Evolutionary conservation across 768 basidiomycete genomes (phyloP), one percentile per base, ranked within the genome.

Genomic region (Podaxis sp.): DNA sequence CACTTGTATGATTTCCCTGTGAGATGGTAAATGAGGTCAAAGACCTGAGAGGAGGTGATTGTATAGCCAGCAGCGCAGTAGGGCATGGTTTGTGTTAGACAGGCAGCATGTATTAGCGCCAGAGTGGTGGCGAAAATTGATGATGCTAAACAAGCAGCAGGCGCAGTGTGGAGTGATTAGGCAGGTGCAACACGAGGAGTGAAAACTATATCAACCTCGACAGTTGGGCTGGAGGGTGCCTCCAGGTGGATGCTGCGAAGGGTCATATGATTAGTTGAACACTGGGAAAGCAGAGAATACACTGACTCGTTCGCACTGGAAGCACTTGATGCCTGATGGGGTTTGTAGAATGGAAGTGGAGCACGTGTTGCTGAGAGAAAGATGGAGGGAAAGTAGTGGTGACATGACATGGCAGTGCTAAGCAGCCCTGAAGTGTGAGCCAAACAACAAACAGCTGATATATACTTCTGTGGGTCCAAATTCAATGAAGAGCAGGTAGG

Each of bases 21-120:
- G n/a, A 62, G 43, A 24, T 62, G 55, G 47, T 55, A 62, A 6
- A 56, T 46, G 61, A 62, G 54, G 37, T 62, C 61, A 46, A 62
- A 62, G 54, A 62, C 55, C n/a, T 62, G 53, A 33, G 24, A 37
- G 36, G n/a, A 47, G 15, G 61, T 62, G 54, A 62, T 50, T 27
- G 54, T 56, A 33, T 62, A 62, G 33, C 61, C 61, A 25, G 61
- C 55, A 17, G 54, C 36, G 37, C 49, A 55, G 61, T 62, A 62
- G 6, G 54, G 54, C 61, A 62, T 62, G 24, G 22, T 57, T 49
- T 25, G 17, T 47, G 40, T 27, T 43, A 41, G 17, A 47, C 15
- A 9, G 38, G 15, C 25, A n/a, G 22, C 15, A 46, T 33, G 22
- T 55, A 24, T 22, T 50, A 24, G 47, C 2, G 5, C 22, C 15